Evolutionary conservation across 2,329 filamentous ascomycete genomes (phyloP).

Genomic region (Cadophora sp.): DNA sequence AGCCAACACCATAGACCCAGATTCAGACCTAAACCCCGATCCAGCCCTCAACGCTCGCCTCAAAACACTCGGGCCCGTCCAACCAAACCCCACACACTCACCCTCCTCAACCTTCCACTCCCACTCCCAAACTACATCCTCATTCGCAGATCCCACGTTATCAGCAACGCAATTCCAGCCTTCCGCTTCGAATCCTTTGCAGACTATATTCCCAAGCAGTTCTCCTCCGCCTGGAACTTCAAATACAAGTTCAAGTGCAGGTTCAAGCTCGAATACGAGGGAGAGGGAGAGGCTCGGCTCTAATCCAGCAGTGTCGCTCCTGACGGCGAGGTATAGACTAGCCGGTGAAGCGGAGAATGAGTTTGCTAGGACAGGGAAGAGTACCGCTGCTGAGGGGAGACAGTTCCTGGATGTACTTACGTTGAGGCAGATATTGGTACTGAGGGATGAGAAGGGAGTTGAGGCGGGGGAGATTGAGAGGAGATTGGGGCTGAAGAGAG

Average conservation of each 20-base stretch:
- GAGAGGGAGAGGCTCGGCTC: background rate
- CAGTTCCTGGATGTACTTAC: slow-evolving; percentile 56
- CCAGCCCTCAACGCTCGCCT: slow-evolving; percentile 36
- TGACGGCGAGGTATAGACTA: slow-evolving; percentile 59
- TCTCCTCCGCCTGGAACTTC: no score
- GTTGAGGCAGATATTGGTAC: slow-evolving; percentile 54
- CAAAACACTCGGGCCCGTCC: slow-evolving; percentile 38
- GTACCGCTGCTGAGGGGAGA: slow-evolving; percentile 44
- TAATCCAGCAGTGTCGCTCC: slow-evolving; percentile 39
- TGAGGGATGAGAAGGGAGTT: slow-evolving; percentile 49
- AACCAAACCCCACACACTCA: slow-evolving; percentile 40
- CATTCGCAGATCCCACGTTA: slow-evolving; percentile 20
- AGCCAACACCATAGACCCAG: background rate
- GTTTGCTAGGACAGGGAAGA: slow-evolving; percentile 52
- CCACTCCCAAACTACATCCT: background rate
- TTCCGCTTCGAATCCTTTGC: slow-evolving; percentile 34
- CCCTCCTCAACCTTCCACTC: slow-evolving; percentile 40
- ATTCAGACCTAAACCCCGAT: slow-evolving; percentile 31
- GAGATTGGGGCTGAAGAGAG: slow-evolving; percentile 50
- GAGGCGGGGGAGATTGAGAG: slow-evolving; percentile 44
- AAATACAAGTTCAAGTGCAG: no score
- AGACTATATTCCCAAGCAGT: slow-evolving; percentile 35
- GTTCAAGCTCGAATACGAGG: background rate
- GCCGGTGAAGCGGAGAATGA: slow-evolving; percentile 65
- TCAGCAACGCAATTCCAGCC: slow-evolving; percentile 30